Base-by-base conservation (phyloP, 1,139 yeast genomes). In the Yamadazyma triangularis region DNA sequence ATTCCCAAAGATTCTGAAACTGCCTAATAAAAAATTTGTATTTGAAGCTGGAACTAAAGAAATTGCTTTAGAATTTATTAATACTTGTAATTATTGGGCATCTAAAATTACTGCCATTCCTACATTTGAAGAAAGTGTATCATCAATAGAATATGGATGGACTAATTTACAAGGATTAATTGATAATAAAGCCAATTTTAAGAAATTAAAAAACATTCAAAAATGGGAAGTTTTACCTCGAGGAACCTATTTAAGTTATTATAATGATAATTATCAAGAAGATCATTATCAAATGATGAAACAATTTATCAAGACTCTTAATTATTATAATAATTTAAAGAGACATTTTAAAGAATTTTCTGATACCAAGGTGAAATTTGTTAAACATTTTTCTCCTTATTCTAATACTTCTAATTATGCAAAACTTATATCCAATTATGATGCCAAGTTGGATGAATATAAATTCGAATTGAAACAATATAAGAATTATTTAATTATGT, bases 31-130 rank as follows among this genome's bases (percentile, higher is more conserved):
- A 44, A 64, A 60, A 43, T 64, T 69, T 34, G 36, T 65, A 20
- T 72, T 73, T 44, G 73, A 66, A 47, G 73, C 94, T 0, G 86
- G 87, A 13, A 78, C 87, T 11, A 55, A 61, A 26, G 84, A 79
- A 42, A 73, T 77, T 39, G 93, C 95, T 1, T 62, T 68, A 30
- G 86, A 79, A 48, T 86, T 77, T 51, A 76, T 84, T 21, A 75
- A 81, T 44, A 73, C 91, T 2, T 80, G 94, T 57, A 87, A 87
- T 56, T 87, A 85, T 53, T 87, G 96, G 96, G 87, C 95, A 2
- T 83, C 93, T 3, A 71, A 91, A 42, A 75, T 82, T 23, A 81
- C 94, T 10, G 82, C 88, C 11, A 79, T 84, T 19, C 95, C 95
- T n/a, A 56, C 74, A 1, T 54, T 60, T 41, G 75, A 69, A 44